Base-by-base conservation (phyloP, 768 basidiomycete species). In the Clitopilus hobsonii region DNA sequence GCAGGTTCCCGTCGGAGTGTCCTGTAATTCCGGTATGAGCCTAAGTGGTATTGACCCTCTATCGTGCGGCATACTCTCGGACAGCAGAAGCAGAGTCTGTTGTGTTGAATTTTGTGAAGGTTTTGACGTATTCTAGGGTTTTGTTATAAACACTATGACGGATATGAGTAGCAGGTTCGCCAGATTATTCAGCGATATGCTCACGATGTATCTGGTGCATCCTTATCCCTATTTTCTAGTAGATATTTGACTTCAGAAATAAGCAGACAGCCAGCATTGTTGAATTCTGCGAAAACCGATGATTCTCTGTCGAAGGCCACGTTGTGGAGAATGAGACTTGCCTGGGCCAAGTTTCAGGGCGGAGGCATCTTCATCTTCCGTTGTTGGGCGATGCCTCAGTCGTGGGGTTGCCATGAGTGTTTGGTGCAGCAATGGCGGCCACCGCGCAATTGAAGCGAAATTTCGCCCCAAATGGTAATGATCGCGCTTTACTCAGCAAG, bases 191-290 rank as follows among this genome's bases (percentile, higher is more conserved):
- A 32, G 30, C 56, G 6, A 28, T 49, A 13, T 28, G 5, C 86
- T 56, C 65, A 93, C 93, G 85, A 82, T 54, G 91, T 93, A 64
- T 92, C 91, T 6, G 91, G 91, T 1, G 89, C 88, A 63, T 90
- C 88, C 69, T 92, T 89, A 71, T 91, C 86, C 61, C 90, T 76
- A 74, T 90, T 89, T 70, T 93, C 91, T 25, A 96, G 75, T 49
- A 96, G 74, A 67, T 94, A 90, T 65, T 92, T 92, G 67, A 95
- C 94, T 66, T 96, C 94, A 1, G 91, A 93, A 57, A 95, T 93
- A 62, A 94, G 80, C 65, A 96, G 69, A 69, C 90, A 93, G 77
- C 90, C 92, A 5, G 89, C 89, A 59, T 93, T 91, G 74, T 91
- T 91, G 74, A 95, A 95, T 66, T 92, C 93, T 92, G 58, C 14